Conservation (phyloP, 2,329 filamentous ascomycete species). For the Claviceps sp. region DNA sequence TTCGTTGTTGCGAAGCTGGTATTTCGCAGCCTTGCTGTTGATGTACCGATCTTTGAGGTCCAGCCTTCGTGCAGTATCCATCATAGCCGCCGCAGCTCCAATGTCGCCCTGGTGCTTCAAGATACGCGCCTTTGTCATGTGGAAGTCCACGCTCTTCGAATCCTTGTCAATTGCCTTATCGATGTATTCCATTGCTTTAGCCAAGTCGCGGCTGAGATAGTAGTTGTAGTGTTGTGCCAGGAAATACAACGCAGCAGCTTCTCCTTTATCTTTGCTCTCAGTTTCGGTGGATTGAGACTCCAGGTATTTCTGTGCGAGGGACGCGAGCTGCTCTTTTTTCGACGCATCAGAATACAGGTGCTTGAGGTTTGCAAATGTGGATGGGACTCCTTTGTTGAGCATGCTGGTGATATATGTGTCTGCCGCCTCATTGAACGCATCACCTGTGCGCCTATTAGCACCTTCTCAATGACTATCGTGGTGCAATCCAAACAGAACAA, state of each 20-base stretch:
- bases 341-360: slow-evolving; percentile 66
- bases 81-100: slow-evolving; percentile 66
- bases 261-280: slow-evolving; percentile 42
- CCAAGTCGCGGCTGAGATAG: slow-evolving; percentile 67
- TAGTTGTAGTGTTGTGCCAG: slow-evolving; percentile 97
- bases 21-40: slow-evolving; percentile 96
- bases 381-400: slow-evolving; percentile 86
- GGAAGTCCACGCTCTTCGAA: slow-evolving; percentile 73
- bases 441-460: slow-evolving; percentile 35
- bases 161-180: slow-evolving; percentile 71
- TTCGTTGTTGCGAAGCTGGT: slow-evolving; percentile 84
- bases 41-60: slow-evolving; percentile 92
- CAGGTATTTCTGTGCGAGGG: slow-evolving; percentile 67
- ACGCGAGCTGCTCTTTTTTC: slow-evolving; percentile 67
- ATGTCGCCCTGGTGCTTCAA: slow-evolving; percentile 79
- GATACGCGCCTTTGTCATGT: slow-evolving; percentile 92
- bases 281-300: slow-evolving; percentile 40
- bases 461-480: neutral
- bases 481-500: too few relatives aligned
- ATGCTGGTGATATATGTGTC: slow-evolving; percentile 70
- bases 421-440: slow-evolving; percentile 66
- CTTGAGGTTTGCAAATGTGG: slow-evolving; percentile 93
- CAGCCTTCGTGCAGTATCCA: slow-evolving; percentile 75
- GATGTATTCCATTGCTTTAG: slow-evolving; percentile 69
- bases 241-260: slow-evolving; percentile 77